A percentile compares a stretch with the other conserved stretches of the same genome.
Conservation (phyloP, 129 eudicot genomes). For the Artemisia tridentata region DNA sequence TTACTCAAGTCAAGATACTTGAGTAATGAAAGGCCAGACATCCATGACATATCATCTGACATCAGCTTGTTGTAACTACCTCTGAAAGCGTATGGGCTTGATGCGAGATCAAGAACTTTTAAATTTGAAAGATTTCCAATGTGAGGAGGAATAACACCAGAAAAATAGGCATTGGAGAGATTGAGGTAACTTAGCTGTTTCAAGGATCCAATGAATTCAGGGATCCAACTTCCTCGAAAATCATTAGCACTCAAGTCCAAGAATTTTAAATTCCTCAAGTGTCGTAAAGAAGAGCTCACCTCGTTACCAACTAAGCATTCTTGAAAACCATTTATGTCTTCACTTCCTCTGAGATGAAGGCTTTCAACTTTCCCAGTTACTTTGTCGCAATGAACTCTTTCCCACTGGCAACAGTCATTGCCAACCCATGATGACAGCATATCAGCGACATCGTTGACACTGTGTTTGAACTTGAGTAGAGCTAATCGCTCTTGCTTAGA, state of each 20-base stretch:
- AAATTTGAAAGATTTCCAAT: background rate
- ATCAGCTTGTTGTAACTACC: background rate
- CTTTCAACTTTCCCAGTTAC: background rate
- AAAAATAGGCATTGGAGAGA: background rate
- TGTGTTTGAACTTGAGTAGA: conserved; percentile 27
- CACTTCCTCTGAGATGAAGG: conserved; percentile 9
- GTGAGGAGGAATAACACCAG: conserved; percentile 18
- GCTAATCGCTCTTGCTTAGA: conserved; percentile 28
- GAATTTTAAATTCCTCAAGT: conserved; percentile 9
- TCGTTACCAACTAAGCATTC: background rate
- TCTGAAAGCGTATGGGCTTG: background rate
- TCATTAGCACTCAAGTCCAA: conserved; percentile 17
- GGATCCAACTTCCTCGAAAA: conserved; percentile 7
- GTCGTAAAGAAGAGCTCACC: background rate
- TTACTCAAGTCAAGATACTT: background rate
- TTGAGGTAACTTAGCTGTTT: conserved; percentile 17
- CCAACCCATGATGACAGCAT: conserved; percentile 29
- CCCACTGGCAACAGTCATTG: conserved; percentile 22
- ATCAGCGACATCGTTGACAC: background rate
- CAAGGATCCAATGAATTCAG: conserved; percentile 20
- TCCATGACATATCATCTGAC: background rate
- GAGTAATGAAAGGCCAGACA: background rate
- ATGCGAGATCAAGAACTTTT: conserved; percentile 15
- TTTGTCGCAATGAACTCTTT: conserved; percentile 8
- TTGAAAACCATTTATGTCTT: no score